Base-by-base conservation (phyloP, 441 rosid species). In the Syzygium malaccense region DNA sequence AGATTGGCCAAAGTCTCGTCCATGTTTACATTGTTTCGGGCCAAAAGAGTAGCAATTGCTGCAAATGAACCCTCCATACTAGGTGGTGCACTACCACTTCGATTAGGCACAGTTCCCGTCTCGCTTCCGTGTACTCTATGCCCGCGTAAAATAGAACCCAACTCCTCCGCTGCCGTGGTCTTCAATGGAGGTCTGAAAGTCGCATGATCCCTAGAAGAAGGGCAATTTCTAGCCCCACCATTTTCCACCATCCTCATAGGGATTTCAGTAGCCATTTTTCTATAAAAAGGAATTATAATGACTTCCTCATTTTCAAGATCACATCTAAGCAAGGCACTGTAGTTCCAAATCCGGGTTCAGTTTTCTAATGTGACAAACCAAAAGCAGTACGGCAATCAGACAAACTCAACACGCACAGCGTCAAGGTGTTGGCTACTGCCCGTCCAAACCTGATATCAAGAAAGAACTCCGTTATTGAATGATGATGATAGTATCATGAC, bases 81-180 rank as follows among this genome's bases (percentile, higher is more conserved):
- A 56, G 99, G 99, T 8, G 99, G 98, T 17, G 99, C 99, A 87
- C 99, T 97, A 32, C 98, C 98, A 88, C 99, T 97, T 91, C 98
- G 92, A 95, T 92, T 95, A 28, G 98, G 98, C 88, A 93, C 85
- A 12, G 68, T 88, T 19, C 93, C 94, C 18, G 90, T 86, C 71
- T 92, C 93, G 66, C 93, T 93, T 91, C 90, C 93, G 86, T 86
- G 93, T 79, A 93, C 89, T 87, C 93, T 92, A 89, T 95, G 94
- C 89, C 93, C 97, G 86, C 95, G 93, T 89, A 95, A 88, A 88
- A 95, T 94, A 87, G 95, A 88, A 18, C 96, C 95, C 93, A 95
- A 90, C 91, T 95, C 97, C 87, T 96, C 98, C 48, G 95, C 94
- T 17, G 93, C 96, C 94, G 94, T 92, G 92, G 92, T 92, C 86